Conservation (phyloP, 2,329 filamentous ascomycete genomes). For the Cercospora sesami region DNA sequence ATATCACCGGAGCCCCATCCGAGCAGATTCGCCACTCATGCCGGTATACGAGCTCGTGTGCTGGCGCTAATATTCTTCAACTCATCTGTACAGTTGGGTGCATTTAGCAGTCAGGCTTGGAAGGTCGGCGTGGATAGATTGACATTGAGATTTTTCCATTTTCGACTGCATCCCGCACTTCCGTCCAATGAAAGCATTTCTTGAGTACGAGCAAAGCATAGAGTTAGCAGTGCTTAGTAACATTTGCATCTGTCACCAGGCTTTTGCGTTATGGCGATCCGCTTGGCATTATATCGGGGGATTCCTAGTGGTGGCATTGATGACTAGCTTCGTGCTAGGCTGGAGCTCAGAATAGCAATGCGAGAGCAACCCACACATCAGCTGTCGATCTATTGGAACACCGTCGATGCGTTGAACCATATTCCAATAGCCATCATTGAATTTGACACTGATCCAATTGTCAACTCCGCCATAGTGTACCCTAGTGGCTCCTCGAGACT, state of each 20-base stretch:
- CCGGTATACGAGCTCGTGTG: not conserved
- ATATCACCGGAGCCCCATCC: not conserved
- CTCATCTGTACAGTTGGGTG: no score
- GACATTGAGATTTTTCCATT: not conserved
- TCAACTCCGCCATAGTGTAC: no score
- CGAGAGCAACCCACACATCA: no score
- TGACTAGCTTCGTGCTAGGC: not conserved
- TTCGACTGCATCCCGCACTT: not conserved
- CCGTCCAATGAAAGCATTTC: not conserved
- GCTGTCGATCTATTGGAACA: no score
- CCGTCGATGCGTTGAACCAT: no score
- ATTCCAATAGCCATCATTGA: no score
- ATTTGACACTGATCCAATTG: no score
- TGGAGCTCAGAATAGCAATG: no score
- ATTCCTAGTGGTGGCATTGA: not conserved
- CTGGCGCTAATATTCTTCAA: no score
- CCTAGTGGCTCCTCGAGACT: no score
- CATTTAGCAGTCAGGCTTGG: not conserved
- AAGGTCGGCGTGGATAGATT: not conserved
- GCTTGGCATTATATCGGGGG: not conserved
- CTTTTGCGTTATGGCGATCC: not conserved
- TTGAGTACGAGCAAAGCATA: not conserved
- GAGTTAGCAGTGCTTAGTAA: not conserved
- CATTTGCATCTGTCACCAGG: not conserved
- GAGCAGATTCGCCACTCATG: not conserved